Evolutionary conservation across 2,329 filamentous ascomycete genomes (phyloP).

Genomic region (Thielaviopsis populi): DNA sequence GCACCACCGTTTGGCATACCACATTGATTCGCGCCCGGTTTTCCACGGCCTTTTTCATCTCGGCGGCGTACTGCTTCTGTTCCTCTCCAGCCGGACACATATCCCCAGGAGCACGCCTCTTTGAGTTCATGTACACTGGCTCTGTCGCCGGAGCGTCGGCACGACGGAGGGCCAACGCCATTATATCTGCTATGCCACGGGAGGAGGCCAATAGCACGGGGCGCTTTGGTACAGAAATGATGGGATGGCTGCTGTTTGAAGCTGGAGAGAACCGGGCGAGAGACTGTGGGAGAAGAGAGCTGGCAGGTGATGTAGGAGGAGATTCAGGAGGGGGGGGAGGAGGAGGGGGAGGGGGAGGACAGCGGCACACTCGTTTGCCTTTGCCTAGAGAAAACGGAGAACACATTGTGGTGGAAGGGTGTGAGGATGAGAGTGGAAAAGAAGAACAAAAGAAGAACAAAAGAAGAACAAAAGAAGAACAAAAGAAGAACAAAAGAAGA

Average conservation of each 20-base stretch:
- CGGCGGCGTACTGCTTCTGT: not conserved
- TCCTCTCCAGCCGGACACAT: not conserved
- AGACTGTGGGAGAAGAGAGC: not conserved
- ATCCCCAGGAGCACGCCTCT: not conserved
- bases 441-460: not conserved
- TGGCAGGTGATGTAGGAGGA: not conserved
- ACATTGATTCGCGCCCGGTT: not conserved
- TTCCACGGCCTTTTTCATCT: not conserved
- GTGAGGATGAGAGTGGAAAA: not conserved
- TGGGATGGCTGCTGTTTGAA: not conserved
- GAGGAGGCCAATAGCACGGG: not conserved
- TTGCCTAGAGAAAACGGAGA: slow-evolving; percentile 12
- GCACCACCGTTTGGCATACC: not conserved
- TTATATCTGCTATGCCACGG: not conserved
- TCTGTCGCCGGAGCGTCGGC: not conserved
- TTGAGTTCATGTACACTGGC: not conserved
- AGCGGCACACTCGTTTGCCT: slow-evolving; percentile 8
- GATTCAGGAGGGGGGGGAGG: too few relatives aligned
- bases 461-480: not conserved
- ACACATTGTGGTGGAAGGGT: slow-evolving; percentile 6
- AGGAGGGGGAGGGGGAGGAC: not conserved
- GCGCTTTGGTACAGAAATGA: not conserved
- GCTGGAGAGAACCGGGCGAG: not conserved
- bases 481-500: not conserved
- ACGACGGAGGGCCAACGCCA: not conserved